A percentile compares a stretch with the other conserved stretches of the same genome.
Conservation (phyloP, 2,329 filamentous ascomycete genomes). For the Calonectria naviculata region DNA sequence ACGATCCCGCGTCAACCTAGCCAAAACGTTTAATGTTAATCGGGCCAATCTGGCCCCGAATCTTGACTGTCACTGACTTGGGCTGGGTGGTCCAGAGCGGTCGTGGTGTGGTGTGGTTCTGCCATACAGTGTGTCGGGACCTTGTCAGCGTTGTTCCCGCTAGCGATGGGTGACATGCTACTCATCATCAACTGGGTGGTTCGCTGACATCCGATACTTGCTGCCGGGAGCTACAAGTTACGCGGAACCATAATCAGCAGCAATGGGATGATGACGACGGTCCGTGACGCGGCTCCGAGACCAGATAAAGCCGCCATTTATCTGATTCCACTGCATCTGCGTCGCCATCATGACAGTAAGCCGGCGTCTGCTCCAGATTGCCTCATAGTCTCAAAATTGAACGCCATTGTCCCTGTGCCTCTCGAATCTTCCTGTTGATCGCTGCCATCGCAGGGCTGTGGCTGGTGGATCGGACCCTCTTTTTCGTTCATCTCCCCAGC, state of each 20-base stretch:
- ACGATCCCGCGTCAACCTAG: background rate
- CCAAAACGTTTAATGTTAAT: background rate
- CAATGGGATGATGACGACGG: background rate
- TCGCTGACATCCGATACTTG: background rate
- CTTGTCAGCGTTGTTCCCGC: background rate
- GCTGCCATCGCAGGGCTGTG: constrained; percentile 7
- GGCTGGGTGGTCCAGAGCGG: background rate
- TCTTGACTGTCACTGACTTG: background rate
- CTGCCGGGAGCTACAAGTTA: background rate
- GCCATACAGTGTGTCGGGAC: background rate
- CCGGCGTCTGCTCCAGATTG: background rate
- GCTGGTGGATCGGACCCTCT: background rate
- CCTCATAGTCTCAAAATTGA: background rate
- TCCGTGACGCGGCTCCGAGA: background rate
- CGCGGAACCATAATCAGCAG: background rate
- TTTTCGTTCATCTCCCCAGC: background rate
- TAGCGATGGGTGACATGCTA: background rate
- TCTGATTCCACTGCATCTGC: background rate
- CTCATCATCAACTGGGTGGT: background rate
- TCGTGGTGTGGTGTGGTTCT: background rate
- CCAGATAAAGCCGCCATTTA: background rate
- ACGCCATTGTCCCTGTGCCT: background rate
- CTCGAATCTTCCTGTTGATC: background rate
- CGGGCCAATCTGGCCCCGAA: background rate
- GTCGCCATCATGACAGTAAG: background rate